phyloP scores from a whole-genome alignment of 108 stramenopile genomes.

The Skeletonema menzelii region DNA sequence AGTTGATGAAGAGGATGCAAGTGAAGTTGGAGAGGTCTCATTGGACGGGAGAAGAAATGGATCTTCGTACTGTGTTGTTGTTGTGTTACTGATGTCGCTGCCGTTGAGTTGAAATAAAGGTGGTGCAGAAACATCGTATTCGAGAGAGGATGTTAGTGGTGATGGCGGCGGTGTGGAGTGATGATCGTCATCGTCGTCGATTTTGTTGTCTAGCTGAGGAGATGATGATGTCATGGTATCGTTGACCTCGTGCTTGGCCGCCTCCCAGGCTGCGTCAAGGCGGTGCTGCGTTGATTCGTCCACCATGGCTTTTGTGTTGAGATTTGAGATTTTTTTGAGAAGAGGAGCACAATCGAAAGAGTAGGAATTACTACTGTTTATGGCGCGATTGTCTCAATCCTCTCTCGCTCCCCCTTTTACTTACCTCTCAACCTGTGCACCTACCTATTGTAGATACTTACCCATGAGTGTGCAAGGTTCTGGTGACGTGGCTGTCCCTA shows the following conservation, averaged over 20 bases:
- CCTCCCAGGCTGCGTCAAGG: slow-evolving; percentile 15
- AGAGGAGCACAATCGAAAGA: no score
- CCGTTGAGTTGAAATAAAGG: neutral
- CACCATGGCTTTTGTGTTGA: neutral
- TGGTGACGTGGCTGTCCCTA: no score
- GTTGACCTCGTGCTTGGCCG: neutral
- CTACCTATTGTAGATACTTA: no score
- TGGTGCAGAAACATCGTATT: neutral
- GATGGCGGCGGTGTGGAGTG: neutral
- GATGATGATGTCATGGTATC: no score
- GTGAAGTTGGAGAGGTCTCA: neutral
- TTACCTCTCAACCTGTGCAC: no score
- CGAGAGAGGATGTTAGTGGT: neutral
- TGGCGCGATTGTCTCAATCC: no score
- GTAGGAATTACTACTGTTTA: no score
- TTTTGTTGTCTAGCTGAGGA: no score
- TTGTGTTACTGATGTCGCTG: neutral
- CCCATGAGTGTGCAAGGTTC: no score
- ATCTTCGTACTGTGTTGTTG: neutral
- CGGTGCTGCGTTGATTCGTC: neutral
- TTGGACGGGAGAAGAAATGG: slow-evolving; percentile 1
- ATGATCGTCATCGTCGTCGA: neutral
- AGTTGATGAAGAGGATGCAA: neutral
- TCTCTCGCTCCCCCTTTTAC: no score
- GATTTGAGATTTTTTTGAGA: no score